These are phyloP conservation scores for Picochlorum sp. DNA, from an alignment of 139 green algal genomes.

Conservation along the genomic window DNA sequence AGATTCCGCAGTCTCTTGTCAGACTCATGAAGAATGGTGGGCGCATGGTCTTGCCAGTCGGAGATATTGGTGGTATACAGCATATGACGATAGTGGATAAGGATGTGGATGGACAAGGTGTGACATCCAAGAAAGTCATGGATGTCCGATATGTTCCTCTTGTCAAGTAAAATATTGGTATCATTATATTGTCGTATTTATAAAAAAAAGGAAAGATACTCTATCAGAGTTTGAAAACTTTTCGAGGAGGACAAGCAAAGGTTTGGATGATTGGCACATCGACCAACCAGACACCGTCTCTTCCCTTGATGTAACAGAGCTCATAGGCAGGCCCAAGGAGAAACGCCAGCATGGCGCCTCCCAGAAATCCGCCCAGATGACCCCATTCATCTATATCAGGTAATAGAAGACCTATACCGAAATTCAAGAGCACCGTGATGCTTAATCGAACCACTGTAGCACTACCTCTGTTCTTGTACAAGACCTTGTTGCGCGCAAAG, in stretches of 20 bases:
- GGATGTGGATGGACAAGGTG: constrained; percentile 2
- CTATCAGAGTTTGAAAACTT: constrained; percentile 1
- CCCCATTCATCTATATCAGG: constrained; percentile 12
- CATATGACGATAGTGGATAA: constrained; percentile 29
- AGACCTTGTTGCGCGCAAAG: constrained; percentile 3
- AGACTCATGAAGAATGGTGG: constrained; percentile 45
- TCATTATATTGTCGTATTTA: too few relatives aligned
- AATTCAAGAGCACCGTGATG: constrained; percentile 7
- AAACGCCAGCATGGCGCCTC: background rate
- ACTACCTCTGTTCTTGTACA: background rate
- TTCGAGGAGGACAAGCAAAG: constrained; percentile 3
- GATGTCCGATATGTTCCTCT: constrained; percentile 12
- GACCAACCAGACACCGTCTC: constrained; percentile 5
- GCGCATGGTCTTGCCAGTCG: constrained; percentile 39
- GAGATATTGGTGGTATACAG: constrained; percentile 18
- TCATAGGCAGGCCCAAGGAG: constrained; percentile 7
- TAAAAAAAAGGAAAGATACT: too few relatives aligned
- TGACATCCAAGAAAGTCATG: constrained; percentile 12
- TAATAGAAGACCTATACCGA: constrained; percentile 1
- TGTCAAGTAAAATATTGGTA: too few relatives aligned
- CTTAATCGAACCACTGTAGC: background rate
- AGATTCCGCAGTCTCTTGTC: constrained; percentile 56
- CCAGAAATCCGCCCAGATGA: constrained; percentile 11
- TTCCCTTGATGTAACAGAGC: constrained; percentile 6
- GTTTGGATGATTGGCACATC: constrained; percentile 5